Conservation (phyloP, 73 alveolate genomes). For the Paramecium primaurelia region DNA sequence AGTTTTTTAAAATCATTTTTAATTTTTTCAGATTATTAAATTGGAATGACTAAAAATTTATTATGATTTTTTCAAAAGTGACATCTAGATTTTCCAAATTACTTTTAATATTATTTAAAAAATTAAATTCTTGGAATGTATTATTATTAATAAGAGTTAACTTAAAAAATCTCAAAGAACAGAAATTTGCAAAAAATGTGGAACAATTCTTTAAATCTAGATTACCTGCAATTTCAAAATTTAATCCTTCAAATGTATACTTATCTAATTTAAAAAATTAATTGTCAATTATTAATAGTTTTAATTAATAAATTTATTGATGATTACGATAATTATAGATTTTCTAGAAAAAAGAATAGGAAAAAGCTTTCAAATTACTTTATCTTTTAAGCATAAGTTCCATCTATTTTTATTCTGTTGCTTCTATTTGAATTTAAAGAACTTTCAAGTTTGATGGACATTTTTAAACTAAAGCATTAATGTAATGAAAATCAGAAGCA, state of each 20-base stretch:
- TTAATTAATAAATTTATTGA: too few relatives aligned
- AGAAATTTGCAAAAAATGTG: too few relatives aligned
- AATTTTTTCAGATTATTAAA: too few relatives aligned
- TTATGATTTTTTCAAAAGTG: too few relatives aligned
- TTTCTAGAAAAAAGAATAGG: not conserved
- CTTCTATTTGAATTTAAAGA: not conserved
- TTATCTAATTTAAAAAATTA: not conserved
- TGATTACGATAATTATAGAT: too few relatives aligned
- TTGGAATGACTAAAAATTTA: too few relatives aligned
- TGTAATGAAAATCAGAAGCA: not conserved
- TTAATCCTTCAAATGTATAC: not conserved
- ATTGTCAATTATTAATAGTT: too few relatives aligned
- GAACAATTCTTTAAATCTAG: not conserved
- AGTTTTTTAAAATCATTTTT: too few relatives aligned
- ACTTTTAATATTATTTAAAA: too few relatives aligned
- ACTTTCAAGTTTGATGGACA: not conserved
- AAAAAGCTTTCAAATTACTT: not conserved
- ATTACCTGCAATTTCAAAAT: not conserved
- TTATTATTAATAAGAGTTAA: not conserved
- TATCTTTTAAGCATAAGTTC: not conserved
- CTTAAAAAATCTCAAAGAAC: not conserved
- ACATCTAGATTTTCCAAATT: too few relatives aligned
- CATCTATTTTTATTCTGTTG: not conserved
- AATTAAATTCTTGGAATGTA: too few relatives aligned
- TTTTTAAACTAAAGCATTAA: not conserved